Evolutionary conservation across 2,329 filamentous ascomycete species (phyloP).

Genomic region (Claviceps citrina): DNA sequence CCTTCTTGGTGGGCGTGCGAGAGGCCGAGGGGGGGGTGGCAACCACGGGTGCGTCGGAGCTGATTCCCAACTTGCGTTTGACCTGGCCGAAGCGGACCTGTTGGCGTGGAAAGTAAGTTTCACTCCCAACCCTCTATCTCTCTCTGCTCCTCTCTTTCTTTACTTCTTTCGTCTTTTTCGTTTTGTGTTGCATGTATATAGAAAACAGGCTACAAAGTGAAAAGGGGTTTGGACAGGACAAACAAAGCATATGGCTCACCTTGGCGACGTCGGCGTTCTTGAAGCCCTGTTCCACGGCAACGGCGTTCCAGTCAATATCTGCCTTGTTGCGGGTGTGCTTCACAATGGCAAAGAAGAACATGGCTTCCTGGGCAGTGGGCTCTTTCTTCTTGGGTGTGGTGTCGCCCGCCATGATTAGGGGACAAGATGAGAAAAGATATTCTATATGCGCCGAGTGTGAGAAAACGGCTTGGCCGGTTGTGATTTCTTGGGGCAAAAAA

Average conservation of each 20-base stretch:
- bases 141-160: too few relatives aligned
- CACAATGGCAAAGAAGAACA: constrained; percentile 30
- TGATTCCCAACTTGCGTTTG: constrained; percentile 29
- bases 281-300: constrained; percentile 27
- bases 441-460: neutral
- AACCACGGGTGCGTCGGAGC: constrained; percentile 11
- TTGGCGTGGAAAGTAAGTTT: neutral
- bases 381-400: constrained; percentile 16
- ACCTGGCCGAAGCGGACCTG: constrained; percentile 35
- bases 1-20: constrained; percentile 12
- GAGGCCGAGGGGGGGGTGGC: constrained; percentile 2
- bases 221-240: too few relatives aligned
- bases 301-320: constrained; percentile 32
- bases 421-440: neutral
- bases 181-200: too few relatives aligned
- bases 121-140: too few relatives aligned
- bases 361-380: constrained; percentile 25
- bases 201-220: too few relatives aligned
- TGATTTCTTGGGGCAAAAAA: neutral
- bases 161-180: too few relatives aligned
- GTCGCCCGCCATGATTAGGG: constrained; percentile 19
- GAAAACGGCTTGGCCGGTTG: too few relatives aligned
- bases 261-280: constrained; percentile 31
- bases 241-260: too few relatives aligned
- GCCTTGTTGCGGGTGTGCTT: constrained; percentile 27